Evolutionary conservation across 2,329 filamentous ascomycete species (phyloP), one percentile per base, ranked within the genome.

Genomic region (Diaporthe vaccinii): DNA sequence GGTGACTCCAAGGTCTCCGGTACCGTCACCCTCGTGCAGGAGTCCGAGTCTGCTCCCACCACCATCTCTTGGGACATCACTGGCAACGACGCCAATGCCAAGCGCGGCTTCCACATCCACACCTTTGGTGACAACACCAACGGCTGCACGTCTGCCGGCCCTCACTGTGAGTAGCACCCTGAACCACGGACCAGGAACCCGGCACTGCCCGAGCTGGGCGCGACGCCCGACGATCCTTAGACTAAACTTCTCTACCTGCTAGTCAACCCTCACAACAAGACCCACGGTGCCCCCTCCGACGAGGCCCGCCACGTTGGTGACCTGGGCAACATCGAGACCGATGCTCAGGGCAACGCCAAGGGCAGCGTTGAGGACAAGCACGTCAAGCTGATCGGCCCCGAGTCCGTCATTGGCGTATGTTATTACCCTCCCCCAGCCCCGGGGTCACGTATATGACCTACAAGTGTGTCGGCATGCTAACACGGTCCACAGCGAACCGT

Each of bases 41-140:
- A 90, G 80, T 91, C 90, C 85, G 97, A 98, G 91, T 91, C 89
- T 82, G 87, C 91, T 81, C 92, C 93, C 80, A 98, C 97, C 84
- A 96, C 90, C 85, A 91, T 99, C 89, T 91, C 93, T 84, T 99
- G 94, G 93, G 92, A 98, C 87, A 95, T 99, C 87, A 90, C 91
- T 78, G 96, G 97, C 87, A 90, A 98, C 88, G 96, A 98, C 84
- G 83, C 96, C 87, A 98, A 98, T 86, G 96, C 97, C 84, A 92
- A 98, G 92, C 96, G 97, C 87, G 97, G 95, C 87, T 95, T 98
- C 91, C 97, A 99, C 91, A 93, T 99, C 84, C 97, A 99, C 90
- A 95, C 97, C 86, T 99, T 98, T 84, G 97, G 97, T 85, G 97
- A 98, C 91, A 98, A 98, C 92, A 98, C 97, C 91, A 99, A 99